phyloP scores from a whole-genome alignment of 148 eudicot genomes.

The Polygonum aviculare region DNA sequence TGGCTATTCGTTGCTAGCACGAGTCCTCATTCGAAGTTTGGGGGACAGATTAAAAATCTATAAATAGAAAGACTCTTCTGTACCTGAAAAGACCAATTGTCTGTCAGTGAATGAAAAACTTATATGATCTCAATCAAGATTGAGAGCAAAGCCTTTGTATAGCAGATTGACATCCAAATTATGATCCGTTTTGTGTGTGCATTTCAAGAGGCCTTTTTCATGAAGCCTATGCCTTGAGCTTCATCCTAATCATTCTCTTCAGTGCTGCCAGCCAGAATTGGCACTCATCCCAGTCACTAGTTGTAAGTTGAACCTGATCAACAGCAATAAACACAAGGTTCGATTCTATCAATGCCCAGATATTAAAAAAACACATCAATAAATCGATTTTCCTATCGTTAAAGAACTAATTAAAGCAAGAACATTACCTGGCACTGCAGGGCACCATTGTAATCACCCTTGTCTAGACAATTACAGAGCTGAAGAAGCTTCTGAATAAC shows the following conservation, averaged over 20 bases:
- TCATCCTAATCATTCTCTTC: slow-evolving; percentile 71
- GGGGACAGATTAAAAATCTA: neutral
- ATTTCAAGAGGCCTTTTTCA: neutral
- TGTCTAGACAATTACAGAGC: slow-evolving; percentile 80
- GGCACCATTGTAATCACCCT: slow-evolving; percentile 71
- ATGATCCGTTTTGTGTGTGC: neutral
- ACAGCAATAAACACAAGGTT: neutral
- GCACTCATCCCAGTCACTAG: slow-evolving; percentile 90
- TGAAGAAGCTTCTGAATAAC: slow-evolving; percentile 87
- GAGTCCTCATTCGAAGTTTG: neutral
- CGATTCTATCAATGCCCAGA: neutral
- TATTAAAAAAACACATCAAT: neutral
- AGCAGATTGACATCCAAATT: neutral
- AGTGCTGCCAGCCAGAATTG: slow-evolving; percentile 65
- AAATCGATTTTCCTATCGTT: too few species aligned
- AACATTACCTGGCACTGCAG: slow-evolving; percentile 74
- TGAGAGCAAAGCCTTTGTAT: neutral
- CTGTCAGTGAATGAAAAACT: neutral
- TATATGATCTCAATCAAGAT: neutral
- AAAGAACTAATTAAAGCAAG: neutral
- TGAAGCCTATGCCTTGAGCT: slow-evolving; percentile 31
- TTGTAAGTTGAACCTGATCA: slow-evolving; percentile 55
- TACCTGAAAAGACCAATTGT: slow-evolving; percentile 5
- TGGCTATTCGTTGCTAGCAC: neutral
- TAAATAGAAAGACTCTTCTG: neutral